These are phyloP conservation scores for Prunus persica DNA, from an alignment of 306 rosid species.

Conservation along the genomic window Prunus_persica_NCBIv2 NC_034016.1:4362001-4362500, in stretches of 20 bases:
- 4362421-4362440: slow-evolving; percentile 83
- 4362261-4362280: slow-evolving; percentile 21
- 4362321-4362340: slow-evolving; percentile 83
- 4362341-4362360: slow-evolving; percentile 74
- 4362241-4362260: slow-evolving; percentile 21
- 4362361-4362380: slow-evolving; percentile 67
- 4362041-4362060: slow-evolving; percentile 83
- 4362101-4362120: slow-evolving; percentile 29
- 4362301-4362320: slow-evolving; percentile 46
- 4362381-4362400: slow-evolving; percentile 62
- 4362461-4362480: slow-evolving; percentile 67
- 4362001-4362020: slow-evolving; percentile 44
- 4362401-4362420: slow-evolving; percentile 87
- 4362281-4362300: slow-evolving; percentile 26
- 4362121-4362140: slow-evolving; percentile 30
- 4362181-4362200: slow-evolving; percentile 36
- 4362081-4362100: slow-evolving; percentile 40
- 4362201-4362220: slow-evolving; percentile 25
- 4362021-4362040: slow-evolving; percentile 91
- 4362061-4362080: slow-evolving; percentile 62
- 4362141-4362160: slow-evolving; percentile 66
- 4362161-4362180: slow-evolving; percentile 54
- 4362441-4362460: slow-evolving; percentile 47
- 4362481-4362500: slow-evolving; percentile 74
- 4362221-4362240: slow-evolving; percentile 39